Base-by-base conservation (phyloP, 805 yeast genomes). In the Yarrowia sp. region DNA sequence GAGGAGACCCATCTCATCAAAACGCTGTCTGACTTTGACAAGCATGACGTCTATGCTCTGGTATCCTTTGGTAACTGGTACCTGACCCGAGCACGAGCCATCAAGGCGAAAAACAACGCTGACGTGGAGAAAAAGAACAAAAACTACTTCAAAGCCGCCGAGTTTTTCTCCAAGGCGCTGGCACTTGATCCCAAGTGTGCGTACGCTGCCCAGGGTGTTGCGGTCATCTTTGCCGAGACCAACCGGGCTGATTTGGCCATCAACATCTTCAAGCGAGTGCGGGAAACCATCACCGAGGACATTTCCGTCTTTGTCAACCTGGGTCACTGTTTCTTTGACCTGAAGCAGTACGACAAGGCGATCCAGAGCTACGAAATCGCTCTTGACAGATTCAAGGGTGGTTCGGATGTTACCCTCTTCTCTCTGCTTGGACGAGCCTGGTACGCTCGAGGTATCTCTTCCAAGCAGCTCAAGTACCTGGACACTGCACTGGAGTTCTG, bases 171-270 rank as follows among this genome's bases (percentile, higher is more conserved):
- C 71, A 95, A 95, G 76, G 97, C 91, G 1, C 78, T 95, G 64
- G 86, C 89, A 60, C 77, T 92, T 33, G 98, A 95, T 77, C 85
- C 92, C 1, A 80, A 83, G 69, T 90, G 93, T 73, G 93, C 92
- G 0, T 95, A 87, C 78, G 99, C 99, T 5, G 98, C 99, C 0
- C 99, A 95, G 76, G 99, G 99, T 65, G 81, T 95, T 67, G 98
- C 98, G 1, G 91, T 95, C 65, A 85, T 92, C 4, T 89, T 91
- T 74, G 96, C 96, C 10, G 98, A 93, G 71, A 87, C 86, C 71
- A 86, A 89, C 69, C 74, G 73, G 28, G 77, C 84, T 38, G 86
- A 84, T 31, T 81, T 86, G 67, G 97, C 98, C 0, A 80, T 92
- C 71, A 96, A 90, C 69, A 87, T 92, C 50, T 86, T 95, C 72